These are phyloP conservation scores for Hypoxylon sp. DNA, from an alignment of 2,329 filamentous ascomycete genomes.

Conservation along the genomic window DNA sequence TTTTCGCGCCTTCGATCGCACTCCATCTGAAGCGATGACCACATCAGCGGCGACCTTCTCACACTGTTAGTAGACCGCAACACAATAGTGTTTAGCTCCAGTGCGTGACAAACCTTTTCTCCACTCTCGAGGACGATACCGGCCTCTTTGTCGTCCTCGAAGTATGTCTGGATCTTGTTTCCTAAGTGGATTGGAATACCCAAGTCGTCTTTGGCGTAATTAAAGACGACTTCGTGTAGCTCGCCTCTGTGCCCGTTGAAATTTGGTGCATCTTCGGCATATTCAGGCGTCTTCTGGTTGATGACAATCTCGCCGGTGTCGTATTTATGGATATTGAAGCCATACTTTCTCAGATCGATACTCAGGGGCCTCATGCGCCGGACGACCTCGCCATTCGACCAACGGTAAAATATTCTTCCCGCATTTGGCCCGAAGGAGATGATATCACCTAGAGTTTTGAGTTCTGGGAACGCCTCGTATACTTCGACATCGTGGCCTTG, in stretches of 20 bases:
- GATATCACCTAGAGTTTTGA: constrained; percentile 72
- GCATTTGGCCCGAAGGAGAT: constrained; percentile 73
- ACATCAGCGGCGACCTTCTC: constrained; percentile 60
- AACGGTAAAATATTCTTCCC: constrained; percentile 71
- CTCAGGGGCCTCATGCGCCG: constrained; percentile 62
- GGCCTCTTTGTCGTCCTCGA: constrained; percentile 64
- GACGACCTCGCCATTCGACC: constrained; percentile 64
- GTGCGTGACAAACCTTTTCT: constrained; percentile 54
- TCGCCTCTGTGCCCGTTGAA: constrained; percentile 73
- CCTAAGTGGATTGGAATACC: constrained; percentile 68
- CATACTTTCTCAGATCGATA: constrained; percentile 65
- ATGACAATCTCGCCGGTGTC: constrained; percentile 71
- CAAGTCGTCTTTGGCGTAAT: constrained; percentile 67
- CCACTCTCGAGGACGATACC: constrained; percentile 66
- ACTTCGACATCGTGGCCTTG: constrained; percentile 71
- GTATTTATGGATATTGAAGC: constrained; percentile 73
- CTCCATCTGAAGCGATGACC: constrained; percentile 68
- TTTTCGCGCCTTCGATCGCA: constrained; percentile 65
- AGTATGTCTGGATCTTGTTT: constrained; percentile 65
- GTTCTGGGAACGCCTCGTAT: constrained; percentile 69
- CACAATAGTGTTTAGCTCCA: background rate
- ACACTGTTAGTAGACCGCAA: constrained; percentile 25
- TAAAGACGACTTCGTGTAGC: constrained; percentile 70
- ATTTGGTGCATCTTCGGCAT: constrained; percentile 63
- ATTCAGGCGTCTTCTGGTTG: constrained; percentile 64